Evolutionary conservation across 108 stramenopile species (phyloP), one percentile per base, ranked within the genome.

Genomic region (Cylindrotheca fusiformis): DNA sequence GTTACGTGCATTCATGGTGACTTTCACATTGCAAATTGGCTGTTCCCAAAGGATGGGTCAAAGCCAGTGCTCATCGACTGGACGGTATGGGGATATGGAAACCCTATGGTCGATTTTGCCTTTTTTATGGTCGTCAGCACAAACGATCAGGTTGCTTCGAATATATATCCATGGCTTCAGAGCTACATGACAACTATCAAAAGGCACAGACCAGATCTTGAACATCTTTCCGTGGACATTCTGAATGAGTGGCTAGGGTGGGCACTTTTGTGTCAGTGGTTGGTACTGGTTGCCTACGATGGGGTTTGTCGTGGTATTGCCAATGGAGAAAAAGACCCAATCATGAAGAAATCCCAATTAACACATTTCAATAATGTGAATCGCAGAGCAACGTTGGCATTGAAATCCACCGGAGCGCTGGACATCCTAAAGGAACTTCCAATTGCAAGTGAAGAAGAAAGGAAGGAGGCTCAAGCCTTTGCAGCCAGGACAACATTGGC

Each of bases 61-160:
- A 33, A 66, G 5, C 69, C 68, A 6, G 61, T 58, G 51, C 52
- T 81, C 4, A 56, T 81, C 5, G 80, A 81, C 52, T 81, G 71
- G 71, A 69, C 76, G 1, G 71, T 74, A 30, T 47, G 54, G 32
- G 80, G 80, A 18, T 44, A 61, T 28, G 79, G 72, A 19, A 76
- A 80, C 55, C 79, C 79, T 1, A 31, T 72, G 52, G 48, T 76
- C 21, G 79, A 80, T 60, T 61, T 80, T 33, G 79, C 71, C 12
- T 80, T 80, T 58, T 80, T 80, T 50, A 24, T 74, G 29, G 68
- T 79, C 5, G 68, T 79, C 21, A n/a, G n/a, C n/a, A n/a, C n/a
- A n/a, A 53, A 66, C 20, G 52, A 60, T 49, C 20, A 30, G 6
- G 51, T 53, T 17, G 67, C 55, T 8, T 50, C 56, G 3, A 32